phyloP scores from a whole-genome alignment of 306 rosid genomes.

The Prunus kanzakura region DNA sequence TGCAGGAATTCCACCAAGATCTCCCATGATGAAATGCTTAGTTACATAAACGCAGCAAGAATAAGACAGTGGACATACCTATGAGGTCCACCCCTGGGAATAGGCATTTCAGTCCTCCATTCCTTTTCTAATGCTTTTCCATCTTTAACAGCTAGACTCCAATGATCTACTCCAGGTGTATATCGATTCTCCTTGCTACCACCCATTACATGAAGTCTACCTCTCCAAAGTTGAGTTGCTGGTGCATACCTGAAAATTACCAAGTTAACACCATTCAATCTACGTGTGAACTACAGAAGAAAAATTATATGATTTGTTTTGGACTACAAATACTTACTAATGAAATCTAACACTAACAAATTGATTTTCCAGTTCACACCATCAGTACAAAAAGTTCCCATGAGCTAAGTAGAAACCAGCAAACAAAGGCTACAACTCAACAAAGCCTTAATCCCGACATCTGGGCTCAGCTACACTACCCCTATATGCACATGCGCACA shows the following conservation, averaged over 20 bases:
- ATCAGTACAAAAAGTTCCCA: background rate
- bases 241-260: slow-evolving; percentile 71
- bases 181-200: slow-evolving; percentile 94
- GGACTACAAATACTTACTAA: background rate
- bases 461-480: no score
- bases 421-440: background rate
- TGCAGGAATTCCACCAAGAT: no score
- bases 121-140: slow-evolving; percentile 64
- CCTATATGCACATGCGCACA: no score
- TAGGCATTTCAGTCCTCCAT: slow-evolving; percentile 72
- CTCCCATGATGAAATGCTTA: slow-evolving; percentile 1
- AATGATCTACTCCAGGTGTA: slow-evolving; percentile 77
- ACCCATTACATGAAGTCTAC: slow-evolving; percentile 95
- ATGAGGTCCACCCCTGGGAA: slow-evolving; percentile 96
- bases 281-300: background rate
- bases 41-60: background rate
- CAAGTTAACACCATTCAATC: background rate
- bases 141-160: slow-evolving; percentile 91
- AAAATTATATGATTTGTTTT: background rate
- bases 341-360: background rate
- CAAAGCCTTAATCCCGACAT: no score
- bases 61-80: slow-evolving; percentile 42
- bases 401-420: background rate
- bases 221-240: slow-evolving; percentile 90
- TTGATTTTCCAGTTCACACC: background rate